Evolutionary conservation across 768 basidiomycete genomes (phyloP).

Genomic region (Arthromyces matolae): DNA sequence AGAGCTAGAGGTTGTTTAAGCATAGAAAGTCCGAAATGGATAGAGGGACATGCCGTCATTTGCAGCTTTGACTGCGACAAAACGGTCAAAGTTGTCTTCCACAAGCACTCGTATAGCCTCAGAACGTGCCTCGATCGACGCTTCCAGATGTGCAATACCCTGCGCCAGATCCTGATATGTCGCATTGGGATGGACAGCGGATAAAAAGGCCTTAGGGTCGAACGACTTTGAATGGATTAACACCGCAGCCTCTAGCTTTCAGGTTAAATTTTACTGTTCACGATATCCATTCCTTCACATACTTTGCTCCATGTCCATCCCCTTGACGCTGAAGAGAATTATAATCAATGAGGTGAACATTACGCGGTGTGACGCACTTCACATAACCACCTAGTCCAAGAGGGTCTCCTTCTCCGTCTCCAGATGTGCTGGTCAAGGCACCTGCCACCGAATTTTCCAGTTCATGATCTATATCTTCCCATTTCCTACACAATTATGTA

Average conservation of each 20-base stretch:
- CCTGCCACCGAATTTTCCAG: slow-evolving; percentile 72
- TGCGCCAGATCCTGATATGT: slow-evolving; percentile 86
- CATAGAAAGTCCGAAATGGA: background rate
- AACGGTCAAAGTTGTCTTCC: slow-evolving; percentile 96
- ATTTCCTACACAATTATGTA: slow-evolving; percentile 47
- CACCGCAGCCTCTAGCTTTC: slow-evolving; percentile 64
- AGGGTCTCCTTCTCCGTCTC: slow-evolving; percentile 70
- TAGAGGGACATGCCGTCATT: slow-evolving; percentile 72
- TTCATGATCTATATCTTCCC: slow-evolving; percentile 91
- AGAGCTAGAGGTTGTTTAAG: slow-evolving; percentile 50
- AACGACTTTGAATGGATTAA: slow-evolving; percentile 91
- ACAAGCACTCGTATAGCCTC: slow-evolving; percentile 94
- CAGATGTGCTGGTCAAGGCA: slow-evolving; percentile 51
- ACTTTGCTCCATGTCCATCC: slow-evolving; percentile 81
- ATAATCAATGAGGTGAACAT: slow-evolving; percentile 4
- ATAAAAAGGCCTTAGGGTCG: slow-evolving; percentile 91
- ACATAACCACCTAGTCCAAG: slow-evolving; percentile 68
- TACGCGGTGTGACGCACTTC: slow-evolving; percentile 41
- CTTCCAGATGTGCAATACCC: slow-evolving; percentile 70
- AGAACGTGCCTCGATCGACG: slow-evolving; percentile 84
- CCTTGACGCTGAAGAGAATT: slow-evolving; percentile 43
- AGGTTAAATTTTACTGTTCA: background rate
- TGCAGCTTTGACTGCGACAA: slow-evolving; percentile 94
- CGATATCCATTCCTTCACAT: slow-evolving; percentile 21
- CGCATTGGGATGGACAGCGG: slow-evolving; percentile 89